Conservation (phyloP, 2,329 filamentous ascomycete species). For the Ophiostoma montium region DNA sequence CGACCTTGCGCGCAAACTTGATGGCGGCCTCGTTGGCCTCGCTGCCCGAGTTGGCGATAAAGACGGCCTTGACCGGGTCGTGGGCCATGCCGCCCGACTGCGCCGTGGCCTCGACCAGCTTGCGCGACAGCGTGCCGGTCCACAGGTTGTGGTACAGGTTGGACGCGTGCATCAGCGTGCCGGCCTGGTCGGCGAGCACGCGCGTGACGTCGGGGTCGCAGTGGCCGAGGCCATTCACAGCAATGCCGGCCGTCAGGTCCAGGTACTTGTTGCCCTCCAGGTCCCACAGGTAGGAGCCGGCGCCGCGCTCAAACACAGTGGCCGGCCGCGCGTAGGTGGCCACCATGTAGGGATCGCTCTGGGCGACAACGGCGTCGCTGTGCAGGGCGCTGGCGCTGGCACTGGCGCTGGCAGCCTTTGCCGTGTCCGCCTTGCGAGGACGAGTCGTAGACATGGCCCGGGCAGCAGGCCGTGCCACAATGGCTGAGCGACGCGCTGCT, state of each 20-base stretch:
- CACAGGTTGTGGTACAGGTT: slow-evolving; percentile 97
- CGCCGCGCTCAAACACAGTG: slow-evolving; percentile 77
- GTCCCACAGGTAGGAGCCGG: slow-evolving; percentile 83
- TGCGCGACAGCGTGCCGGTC: slow-evolving; percentile 77
- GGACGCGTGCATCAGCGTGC: slow-evolving; percentile 76
- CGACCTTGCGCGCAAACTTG: slow-evolving; percentile 89
- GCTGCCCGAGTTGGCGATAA: slow-evolving; percentile 90
- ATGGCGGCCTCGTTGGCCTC: slow-evolving; percentile 97
- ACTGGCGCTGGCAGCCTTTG: no score
- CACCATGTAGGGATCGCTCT: slow-evolving; percentile 81
- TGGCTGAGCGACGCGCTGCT: background rate
- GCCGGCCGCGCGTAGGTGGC: slow-evolving; percentile 84
- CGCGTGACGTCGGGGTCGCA: slow-evolving; percentile 66
- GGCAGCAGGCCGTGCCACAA: slow-evolving; percentile 2
- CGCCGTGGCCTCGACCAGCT: slow-evolving; percentile 68
- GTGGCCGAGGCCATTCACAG: slow-evolving; percentile 85
- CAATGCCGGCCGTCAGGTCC: slow-evolving; percentile 91
- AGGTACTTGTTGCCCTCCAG: slow-evolving; percentile 79
- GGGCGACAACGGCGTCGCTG: slow-evolving; percentile 59
- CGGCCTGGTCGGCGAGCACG: slow-evolving; percentile 50
- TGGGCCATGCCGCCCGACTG: slow-evolving; percentile 65
- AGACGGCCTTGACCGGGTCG: slow-evolving; percentile 51
- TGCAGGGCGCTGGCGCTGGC: slow-evolving; percentile 1
- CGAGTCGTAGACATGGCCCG: background rate
- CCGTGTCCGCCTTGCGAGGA: background rate